Conservation (phyloP, 1,139 yeast species). For the Zhuliangozyma parablackwelliae region DNA sequence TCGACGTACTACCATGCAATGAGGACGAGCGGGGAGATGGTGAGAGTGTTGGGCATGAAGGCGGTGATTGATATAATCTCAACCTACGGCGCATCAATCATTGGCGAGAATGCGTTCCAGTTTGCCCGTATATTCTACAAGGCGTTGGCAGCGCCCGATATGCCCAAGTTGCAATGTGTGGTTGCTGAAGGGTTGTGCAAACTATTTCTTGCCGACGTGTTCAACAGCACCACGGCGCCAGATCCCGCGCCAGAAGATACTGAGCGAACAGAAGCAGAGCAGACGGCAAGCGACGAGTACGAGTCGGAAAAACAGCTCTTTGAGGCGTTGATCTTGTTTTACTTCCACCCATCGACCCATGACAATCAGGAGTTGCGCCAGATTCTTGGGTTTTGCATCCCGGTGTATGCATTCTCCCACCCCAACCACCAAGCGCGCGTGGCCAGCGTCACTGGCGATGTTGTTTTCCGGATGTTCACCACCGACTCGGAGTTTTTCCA, state of each 20-base stretch:
- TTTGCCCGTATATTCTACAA: constrained; percentile 67
- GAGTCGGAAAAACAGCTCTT: constrained; percentile 45
- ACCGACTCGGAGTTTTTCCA: constrained; percentile 31
- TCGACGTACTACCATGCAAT: constrained; percentile 59
- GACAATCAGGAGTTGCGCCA: constrained; percentile 70
- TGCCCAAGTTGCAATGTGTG: constrained; percentile 67
- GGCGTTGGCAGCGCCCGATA: constrained; percentile 53
- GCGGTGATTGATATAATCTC: constrained; percentile 77
- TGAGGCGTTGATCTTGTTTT: constrained; percentile 66
- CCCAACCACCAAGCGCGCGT: constrained; percentile 66
- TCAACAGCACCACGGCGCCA: constrained; percentile 17
- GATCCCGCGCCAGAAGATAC: constrained; percentile 7
- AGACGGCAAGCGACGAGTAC: constrained; percentile 18
- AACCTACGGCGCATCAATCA: constrained; percentile 65
- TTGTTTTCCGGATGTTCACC: constrained; percentile 53
- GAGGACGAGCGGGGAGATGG: constrained; percentile 58
- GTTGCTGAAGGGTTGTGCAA: constrained; percentile 90
- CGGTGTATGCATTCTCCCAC: constrained; percentile 84
- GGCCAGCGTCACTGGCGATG: constrained; percentile 62
- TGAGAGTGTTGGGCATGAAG: constrained; percentile 60
- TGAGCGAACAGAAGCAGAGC: constrained; percentile 11
- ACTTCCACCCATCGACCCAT: constrained; percentile 65
- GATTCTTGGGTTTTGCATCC: constrained; percentile 81
- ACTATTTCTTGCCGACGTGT: constrained; percentile 71
- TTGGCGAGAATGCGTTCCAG: constrained; percentile 62